A percentile compares a stretch with the other conserved stretches of the same genome.
Conservation (phyloP, 192 early-diverging fungal species). For the Umbelopsis isabellina region DNA sequence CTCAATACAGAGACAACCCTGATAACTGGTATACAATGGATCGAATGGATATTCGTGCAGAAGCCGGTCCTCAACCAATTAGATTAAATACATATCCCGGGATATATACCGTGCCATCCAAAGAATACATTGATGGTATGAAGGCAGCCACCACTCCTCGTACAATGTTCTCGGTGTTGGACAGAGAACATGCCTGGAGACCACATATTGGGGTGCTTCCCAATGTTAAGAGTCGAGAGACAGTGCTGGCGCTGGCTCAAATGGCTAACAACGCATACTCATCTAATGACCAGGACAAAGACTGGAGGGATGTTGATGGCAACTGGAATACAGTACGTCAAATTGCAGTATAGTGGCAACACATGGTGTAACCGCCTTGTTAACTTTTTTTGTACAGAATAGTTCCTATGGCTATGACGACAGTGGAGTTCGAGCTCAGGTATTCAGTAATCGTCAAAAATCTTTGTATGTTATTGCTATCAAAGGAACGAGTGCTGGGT, state of each 20-base stretch:
- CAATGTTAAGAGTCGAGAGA: conserved; percentile 68
- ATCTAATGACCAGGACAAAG: conserved; percentile 49
- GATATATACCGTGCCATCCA: not conserved
- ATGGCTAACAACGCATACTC: conserved; percentile 88
- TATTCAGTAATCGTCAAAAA: conserved; percentile 73
- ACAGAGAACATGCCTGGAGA: not conserved
- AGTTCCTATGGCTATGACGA: conserved; percentile 72
- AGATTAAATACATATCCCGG: not conserved
- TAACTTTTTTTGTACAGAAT: conserved; percentile 45
- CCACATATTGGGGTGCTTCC: conserved; percentile 48
- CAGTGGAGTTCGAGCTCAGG: conserved; percentile 84
- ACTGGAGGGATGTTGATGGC: conserved; percentile 67
- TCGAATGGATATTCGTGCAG: not conserved
- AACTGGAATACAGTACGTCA: conserved; percentile 55
- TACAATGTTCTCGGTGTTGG: not conserved
- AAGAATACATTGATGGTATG: not conserved
- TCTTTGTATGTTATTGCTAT: conserved; percentile 78
- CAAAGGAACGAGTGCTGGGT: conserved; percentile 81
- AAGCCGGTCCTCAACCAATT: not conserved
- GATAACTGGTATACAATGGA: not conserved
- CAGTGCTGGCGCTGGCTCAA: conserved; percentile 72
- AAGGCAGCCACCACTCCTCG: not conserved
- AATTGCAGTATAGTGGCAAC: conserved; percentile 17
- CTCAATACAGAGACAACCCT: not conserved
- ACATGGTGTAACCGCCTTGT: not conserved